Conservation (phyloP, 805 yeast species). For the Ogataea parapolymorpha region DNA sequence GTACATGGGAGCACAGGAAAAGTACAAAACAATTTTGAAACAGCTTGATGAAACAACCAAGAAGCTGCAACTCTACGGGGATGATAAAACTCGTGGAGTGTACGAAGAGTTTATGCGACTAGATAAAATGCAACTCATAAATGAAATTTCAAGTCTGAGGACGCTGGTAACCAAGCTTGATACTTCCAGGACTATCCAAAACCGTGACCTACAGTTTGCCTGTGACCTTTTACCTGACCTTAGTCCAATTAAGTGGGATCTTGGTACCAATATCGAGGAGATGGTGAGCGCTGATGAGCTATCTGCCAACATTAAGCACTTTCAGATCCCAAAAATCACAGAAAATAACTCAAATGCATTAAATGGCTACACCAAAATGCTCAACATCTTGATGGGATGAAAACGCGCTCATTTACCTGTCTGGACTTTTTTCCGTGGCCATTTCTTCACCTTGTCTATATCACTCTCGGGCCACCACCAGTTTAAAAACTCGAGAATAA, state of each 20-base stretch:
- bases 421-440: conserved; percentile 52
- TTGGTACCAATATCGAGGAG: background rate
- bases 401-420: conserved; percentile 4
- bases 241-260: background rate
- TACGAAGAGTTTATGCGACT: conserved; percentile 12
- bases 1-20: conserved; percentile 15
- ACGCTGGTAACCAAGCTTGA: conserved; percentile 11
- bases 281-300: background rate
- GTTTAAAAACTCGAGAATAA: conserved; percentile 61
- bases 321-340: conserved; percentile 1
- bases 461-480: conserved; percentile 61
- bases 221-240: background rate
- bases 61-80: conserved; percentile 11
- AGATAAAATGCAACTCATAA: conserved; percentile 12
- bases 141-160: conserved; percentile 14
- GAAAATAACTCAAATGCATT: conserved; percentile 1
- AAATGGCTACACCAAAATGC: background rate
- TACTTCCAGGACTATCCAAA: background rate
- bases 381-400: conserved; percentile 1
- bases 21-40: background rate
- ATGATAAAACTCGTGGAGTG: conserved; percentile 7
- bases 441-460: conserved; percentile 75
- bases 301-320: background rate
- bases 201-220: background rate
- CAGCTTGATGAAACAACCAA: conserved; percentile 8